Evolutionary conservation across 106 monocot genomes (phyloP), one percentile per base, ranked within the genome.

Genomic region (Phalaenopsis equestris): DNA sequence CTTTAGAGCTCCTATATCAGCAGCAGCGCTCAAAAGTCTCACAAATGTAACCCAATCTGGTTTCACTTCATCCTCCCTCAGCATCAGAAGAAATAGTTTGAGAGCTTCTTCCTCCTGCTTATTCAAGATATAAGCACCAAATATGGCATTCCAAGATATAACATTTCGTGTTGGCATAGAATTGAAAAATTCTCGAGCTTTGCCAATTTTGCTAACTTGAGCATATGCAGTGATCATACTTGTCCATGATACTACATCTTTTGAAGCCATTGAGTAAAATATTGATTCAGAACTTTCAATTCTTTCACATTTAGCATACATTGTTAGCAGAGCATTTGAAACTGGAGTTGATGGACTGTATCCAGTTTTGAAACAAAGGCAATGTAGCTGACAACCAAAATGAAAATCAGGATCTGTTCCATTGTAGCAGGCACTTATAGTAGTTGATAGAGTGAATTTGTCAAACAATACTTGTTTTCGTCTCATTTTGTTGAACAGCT

Each of bases 151-250:
- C 97, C 96, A 97, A 42, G 89, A 86, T n/a, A 94, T 83, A 5
- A 90, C 78, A 84, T 97, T 97, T 57, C 92, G 86, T 46, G 49
- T 72, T 21, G 68, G 36, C 96, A 92, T 92, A n/a, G 45, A 55
- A 82, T 90, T 80, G 75, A 97, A 97, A 56, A 82, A 81, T 52
- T 84, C 82, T 55, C 90, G 80, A 56, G 94, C 94, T 57, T 81
- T 88, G 23, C 11, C 23, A 78, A 86, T 55, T 78, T 92, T 81
- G 55, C 92, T 94, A 39, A 78, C 55, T 36, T 92, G 94, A 85
- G 94, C 88, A 87, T 92, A 86, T 46, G 87, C 89, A 70, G 94
- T 94, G 41, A 97, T 84, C 96, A 97, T 94, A 79, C 90, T 89
- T 18, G 96, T 97, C 87, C 90, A 94, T 61, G 97, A 94, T 80